Evolutionary conservation across 2,329 filamentous ascomycete species (phyloP).

Genomic region (Arthrobotrys musiformis): DNA sequence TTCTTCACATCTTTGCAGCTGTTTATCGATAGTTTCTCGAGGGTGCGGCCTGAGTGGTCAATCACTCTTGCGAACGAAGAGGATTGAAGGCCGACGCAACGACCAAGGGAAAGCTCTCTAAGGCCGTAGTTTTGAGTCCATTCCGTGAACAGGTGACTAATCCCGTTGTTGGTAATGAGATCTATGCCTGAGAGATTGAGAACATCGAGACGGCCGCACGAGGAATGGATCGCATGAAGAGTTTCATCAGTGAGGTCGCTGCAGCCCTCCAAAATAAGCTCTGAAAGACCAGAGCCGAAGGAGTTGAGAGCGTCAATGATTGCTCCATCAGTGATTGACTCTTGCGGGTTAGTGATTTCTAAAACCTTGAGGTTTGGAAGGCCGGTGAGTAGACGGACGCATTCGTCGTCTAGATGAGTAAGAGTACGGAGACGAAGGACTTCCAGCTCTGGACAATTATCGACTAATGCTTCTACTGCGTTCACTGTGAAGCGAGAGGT

Average conservation of each 20-base stretch:
- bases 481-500: constrained; percentile 56
- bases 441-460: constrained; percentile 58
- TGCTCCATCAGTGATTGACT: constrained; percentile 55
- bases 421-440: constrained; percentile 57
- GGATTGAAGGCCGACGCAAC: constrained; percentile 50
- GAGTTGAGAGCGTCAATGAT: constrained; percentile 56
- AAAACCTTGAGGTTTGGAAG: constrained; percentile 55
- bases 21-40: constrained; percentile 58
- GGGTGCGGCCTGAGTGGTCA: constrained; percentile 53
- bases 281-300: constrained; percentile 57
- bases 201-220: constrained; percentile 56
- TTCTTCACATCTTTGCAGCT: constrained; percentile 53
- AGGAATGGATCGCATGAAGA: constrained; percentile 54
- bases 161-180: constrained; percentile 55
- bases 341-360: constrained; percentile 56
- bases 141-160: constrained; percentile 55
- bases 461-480: constrained; percentile 57
- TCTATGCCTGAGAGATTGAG: constrained; percentile 56
- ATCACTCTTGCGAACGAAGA: constrained; percentile 52
- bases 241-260: constrained; percentile 50
- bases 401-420: constrained; percentile 55
- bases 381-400: constrained; percentile 55
- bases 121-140: constrained; percentile 58
- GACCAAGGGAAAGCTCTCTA: constrained; percentile 40
- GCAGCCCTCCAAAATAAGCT: constrained; percentile 57